Evolutionary conservation across 148 eudicot genomes (phyloP).

Genomic region (Fallopia convolvulus): DNA sequence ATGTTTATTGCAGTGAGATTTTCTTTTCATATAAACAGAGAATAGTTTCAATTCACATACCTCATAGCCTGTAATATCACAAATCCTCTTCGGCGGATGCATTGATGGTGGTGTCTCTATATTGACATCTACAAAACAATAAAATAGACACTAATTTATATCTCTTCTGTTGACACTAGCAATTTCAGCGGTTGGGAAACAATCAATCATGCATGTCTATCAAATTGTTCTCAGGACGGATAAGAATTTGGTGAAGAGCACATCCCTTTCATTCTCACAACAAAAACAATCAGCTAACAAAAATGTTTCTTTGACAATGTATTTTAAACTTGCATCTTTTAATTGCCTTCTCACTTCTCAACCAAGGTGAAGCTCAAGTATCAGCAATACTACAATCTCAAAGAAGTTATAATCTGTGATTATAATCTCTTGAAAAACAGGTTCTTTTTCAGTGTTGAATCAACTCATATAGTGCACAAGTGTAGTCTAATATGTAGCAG

Average conservation of each 20-base stretch:
- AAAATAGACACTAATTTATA: not conserved
- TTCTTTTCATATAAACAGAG: not conserved
- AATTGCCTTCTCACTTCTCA: not conserved
- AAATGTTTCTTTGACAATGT: not conserved
- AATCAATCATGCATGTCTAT: not conserved
- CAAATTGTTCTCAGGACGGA: not conserved
- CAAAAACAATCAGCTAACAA: not conserved
- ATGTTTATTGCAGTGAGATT: not conserved
- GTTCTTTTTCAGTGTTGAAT: not conserved
- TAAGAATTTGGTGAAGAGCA: not conserved
- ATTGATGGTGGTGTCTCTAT: slow-evolving; percentile 91
- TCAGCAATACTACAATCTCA: not conserved
- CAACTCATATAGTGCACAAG: not conserved
- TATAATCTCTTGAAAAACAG: not conserved
- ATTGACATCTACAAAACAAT: slow-evolving; percentile 57
- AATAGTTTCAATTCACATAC: slow-evolving; percentile 23
- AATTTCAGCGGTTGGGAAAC: not conserved
- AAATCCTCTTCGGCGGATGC: slow-evolving; percentile 84
- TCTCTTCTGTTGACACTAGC: not conserved
- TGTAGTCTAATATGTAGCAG: not conserved
- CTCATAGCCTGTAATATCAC: slow-evolving; percentile 93
- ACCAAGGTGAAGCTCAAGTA: not conserved
- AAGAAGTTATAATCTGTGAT: not conserved
- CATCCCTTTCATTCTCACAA: not conserved
- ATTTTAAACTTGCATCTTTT: not conserved